Evolutionary conservation across 2,329 filamentous ascomycete species (phyloP).

Genomic region (Cadophora malorum): DNA sequence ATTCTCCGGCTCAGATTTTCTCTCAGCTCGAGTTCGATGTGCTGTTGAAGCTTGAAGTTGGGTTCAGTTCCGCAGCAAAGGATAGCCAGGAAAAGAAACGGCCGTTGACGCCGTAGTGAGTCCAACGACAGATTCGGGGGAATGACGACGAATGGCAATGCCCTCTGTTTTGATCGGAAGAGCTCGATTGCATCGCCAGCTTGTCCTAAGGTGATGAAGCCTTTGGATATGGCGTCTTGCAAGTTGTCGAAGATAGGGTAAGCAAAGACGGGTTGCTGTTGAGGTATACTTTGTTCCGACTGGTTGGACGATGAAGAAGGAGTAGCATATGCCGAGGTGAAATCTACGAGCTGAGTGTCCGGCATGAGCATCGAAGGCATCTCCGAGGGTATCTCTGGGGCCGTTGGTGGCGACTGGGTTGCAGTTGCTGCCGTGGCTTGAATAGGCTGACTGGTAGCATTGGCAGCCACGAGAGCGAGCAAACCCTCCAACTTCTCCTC

Average conservation of each 20-base stretch:
- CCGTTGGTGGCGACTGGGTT: not conserved
- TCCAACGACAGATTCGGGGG: constrained; percentile 52
- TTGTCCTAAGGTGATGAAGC: constrained; percentile 28
- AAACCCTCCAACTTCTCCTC: constrained; percentile 44
- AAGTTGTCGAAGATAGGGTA: constrained; percentile 47
- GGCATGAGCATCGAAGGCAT: not conserved
- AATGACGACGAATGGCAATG: constrained; percentile 39
- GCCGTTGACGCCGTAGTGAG: constrained; percentile 52
- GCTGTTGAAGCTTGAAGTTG: constrained; percentile 57
- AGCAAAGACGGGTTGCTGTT: constrained; percentile 34
- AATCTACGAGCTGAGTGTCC: not conserved
- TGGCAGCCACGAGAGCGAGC: constrained; percentile 26
- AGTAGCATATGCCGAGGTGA: not conserved
- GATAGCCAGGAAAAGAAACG: constrained; percentile 61
- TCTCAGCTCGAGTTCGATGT: constrained; percentile 64
- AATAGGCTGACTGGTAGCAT: constrained; percentile 21
- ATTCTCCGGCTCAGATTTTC: constrained; percentile 63
- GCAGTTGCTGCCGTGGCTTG: constrained; percentile 14
- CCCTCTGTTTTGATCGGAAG: constrained; percentile 26
- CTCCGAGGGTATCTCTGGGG: not conserved
- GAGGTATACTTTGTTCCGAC: constrained; percentile 3
- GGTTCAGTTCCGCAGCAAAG: constrained; percentile 56
- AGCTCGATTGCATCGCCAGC: constrained; percentile 31
- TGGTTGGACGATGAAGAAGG: not conserved
- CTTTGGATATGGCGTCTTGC: constrained; percentile 32